Conservation (phyloP, 768 basidiomycete species). For the Epithele typhae region DNA sequence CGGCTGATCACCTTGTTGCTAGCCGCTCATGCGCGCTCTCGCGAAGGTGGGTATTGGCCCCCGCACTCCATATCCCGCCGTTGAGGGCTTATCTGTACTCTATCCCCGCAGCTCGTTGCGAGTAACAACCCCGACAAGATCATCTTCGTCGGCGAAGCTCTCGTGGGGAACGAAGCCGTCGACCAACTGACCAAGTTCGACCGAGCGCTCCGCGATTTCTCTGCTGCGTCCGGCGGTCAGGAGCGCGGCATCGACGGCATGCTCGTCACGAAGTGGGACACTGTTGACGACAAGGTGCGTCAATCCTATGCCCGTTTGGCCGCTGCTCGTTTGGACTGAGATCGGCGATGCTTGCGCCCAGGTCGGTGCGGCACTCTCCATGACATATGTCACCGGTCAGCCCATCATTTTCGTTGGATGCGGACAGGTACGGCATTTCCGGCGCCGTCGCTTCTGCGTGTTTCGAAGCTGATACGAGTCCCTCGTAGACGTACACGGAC, state of each 20-base stretch:
- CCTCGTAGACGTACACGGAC: conserved; percentile 87
- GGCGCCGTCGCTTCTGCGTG: no score
- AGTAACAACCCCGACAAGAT: conserved; percentile 97
- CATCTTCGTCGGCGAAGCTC: conserved; percentile 95
- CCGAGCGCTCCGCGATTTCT: conserved; percentile 89
- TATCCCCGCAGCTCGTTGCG: conserved; percentile 63
- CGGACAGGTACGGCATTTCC: conserved; percentile 63
- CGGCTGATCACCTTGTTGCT: no score
- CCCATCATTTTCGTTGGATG: conserved; percentile 98
- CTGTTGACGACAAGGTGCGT: conserved; percentile 91
- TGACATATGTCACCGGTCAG: conserved; percentile 99
- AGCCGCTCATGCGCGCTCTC: conserved; percentile 97
- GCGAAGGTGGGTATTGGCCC: conserved; percentile 60
- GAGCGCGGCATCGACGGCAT: conserved; percentile 97
- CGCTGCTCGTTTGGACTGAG: not conserved
- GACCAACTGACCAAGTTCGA: conserved; percentile 98
- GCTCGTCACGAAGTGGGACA: conserved; percentile 99
- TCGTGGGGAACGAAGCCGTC: conserved; percentile 98
- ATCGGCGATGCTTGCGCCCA: conserved; percentile 24
- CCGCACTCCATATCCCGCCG: not conserved
- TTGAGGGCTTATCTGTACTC: not conserved
- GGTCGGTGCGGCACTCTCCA: conserved; percentile 97
- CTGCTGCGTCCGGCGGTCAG: conserved; percentile 61
- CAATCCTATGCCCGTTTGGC: not conserved
- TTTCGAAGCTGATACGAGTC: no score